Conservation (phyloP, 495 filamentous ascomycete species). For the Copromyces sp. region DNA sequence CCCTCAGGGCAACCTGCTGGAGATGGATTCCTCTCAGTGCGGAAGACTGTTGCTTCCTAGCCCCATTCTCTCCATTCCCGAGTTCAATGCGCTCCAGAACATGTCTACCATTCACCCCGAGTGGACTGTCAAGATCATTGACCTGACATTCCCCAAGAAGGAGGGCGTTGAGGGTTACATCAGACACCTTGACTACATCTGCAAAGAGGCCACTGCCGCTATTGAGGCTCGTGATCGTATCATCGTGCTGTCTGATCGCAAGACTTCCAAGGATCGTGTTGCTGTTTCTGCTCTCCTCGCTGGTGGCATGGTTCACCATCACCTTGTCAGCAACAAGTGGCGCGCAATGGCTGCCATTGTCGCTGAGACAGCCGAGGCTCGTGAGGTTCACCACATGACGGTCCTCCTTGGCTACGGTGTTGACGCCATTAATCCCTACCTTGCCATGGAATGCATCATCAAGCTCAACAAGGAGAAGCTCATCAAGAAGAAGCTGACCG, state of each 20-base stretch:
- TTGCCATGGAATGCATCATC: constrained; percentile 94
- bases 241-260: constrained; percentile 85
- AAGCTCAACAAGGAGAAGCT: constrained; percentile 96
- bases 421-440: constrained; percentile 94
- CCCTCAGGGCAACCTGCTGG: constrained; percentile 92
- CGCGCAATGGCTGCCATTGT: constrained; percentile 80
- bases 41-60: constrained; percentile 78
- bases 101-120: constrained; percentile 63
- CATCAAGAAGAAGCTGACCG: constrained; percentile 73
- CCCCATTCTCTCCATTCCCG: constrained; percentile 80
- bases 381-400: constrained; percentile 98
- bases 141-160: constrained; percentile 88
- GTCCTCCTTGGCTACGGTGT: constrained; percentile 93
- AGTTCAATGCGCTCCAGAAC: constrained; percentile 83
- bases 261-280: constrained; percentile 73
- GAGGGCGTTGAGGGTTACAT: constrained; percentile 82
- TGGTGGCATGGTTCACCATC: constrained; percentile 93
- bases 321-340: constrained; percentile 95
- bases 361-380: constrained; percentile 91
- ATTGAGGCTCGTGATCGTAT: constrained; percentile 79
- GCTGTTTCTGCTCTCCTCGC: constrained; percentile 83
- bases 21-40: constrained; percentile 89
- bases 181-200: constrained; percentile 82
- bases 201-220: constrained; percentile 72
- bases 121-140: constrained; percentile 91